Conservation (phyloP, 2,329 filamentous ascomycete genomes). For the Penicillium expansum region DNA sequence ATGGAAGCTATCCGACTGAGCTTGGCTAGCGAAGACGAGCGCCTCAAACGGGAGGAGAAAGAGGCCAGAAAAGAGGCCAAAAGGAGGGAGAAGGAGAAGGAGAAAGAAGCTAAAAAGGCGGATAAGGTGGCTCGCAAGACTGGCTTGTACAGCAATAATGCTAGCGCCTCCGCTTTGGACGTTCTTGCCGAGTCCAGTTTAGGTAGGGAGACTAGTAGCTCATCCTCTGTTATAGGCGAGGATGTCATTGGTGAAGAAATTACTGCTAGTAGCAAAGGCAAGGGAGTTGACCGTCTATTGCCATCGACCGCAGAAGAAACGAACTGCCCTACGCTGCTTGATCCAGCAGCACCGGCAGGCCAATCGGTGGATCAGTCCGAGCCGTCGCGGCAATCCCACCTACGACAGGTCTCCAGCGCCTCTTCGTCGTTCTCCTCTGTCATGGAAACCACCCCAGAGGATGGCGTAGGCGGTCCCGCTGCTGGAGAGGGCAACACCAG, state of each 20-base stretch:
- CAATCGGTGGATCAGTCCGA: conserved; percentile 38
- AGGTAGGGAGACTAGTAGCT: conserved; percentile 37
- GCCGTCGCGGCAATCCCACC: conserved; percentile 63
- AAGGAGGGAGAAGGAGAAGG: conserved; percentile 75
- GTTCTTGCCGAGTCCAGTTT: conserved; percentile 34
- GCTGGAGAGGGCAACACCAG: conserved; percentile 48
- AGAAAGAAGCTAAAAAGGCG: conserved; percentile 78
- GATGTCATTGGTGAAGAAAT: conserved; percentile 41
- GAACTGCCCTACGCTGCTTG: conserved; percentile 3
- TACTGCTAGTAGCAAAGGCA: conserved; percentile 58
- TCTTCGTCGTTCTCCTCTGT: conserved; percentile 80
- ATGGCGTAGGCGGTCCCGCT: conserved; percentile 47
- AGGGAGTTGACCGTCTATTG: conserved; percentile 61
- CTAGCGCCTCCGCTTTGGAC: conserved; percentile 63
- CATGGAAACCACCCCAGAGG: conserved; percentile 57
- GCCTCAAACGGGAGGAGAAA: conserved; percentile 81
- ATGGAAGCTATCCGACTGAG: conserved; percentile 92
- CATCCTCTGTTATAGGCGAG: conserved; percentile 37
- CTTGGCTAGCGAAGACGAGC: conserved; percentile 87
- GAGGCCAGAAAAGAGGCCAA: conserved; percentile 79
- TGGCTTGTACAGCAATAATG: conserved; percentile 52
- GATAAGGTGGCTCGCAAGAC: conserved; percentile 66
- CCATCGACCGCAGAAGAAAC: conserved; percentile 24
- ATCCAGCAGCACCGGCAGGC: conserved; percentile 3
- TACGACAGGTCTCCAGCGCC: conserved; percentile 80